phyloP scores from a whole-genome alignment of 768 basidiomycete genomes.

The Rubroboletus satanas region DNA sequence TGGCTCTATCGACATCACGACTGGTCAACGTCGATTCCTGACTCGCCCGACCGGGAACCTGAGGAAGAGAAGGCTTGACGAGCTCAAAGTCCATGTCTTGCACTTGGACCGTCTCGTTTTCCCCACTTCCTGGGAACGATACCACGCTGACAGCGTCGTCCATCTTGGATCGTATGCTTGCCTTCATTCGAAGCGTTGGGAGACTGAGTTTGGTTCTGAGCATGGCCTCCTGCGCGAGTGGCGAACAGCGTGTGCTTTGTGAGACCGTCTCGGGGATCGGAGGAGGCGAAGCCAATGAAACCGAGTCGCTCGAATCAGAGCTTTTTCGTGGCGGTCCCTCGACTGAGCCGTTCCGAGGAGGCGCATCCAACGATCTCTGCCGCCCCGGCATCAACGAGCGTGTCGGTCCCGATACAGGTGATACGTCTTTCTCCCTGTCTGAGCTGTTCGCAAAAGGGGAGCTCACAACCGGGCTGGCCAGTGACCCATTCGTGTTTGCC shows the following conservation, averaged over 20 bases:
- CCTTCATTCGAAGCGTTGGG: constrained; percentile 55
- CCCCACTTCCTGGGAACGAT: constrained; percentile 24
- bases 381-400: constrained; percentile 9
- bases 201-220: constrained; percentile 65
- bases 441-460: constrained; percentile 8
- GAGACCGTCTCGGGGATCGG: constrained; percentile 40
- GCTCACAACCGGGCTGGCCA: constrained; percentile 10
- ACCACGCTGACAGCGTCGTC: constrained; percentile 30
- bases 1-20: constrained; percentile 20
- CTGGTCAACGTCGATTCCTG: constrained; percentile 49
- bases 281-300: constrained; percentile 39
- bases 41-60: constrained; percentile 41
- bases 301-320: constrained; percentile 31
- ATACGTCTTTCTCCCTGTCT: constrained; percentile 22
- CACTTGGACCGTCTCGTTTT: constrained; percentile 64
- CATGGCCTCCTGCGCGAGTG: constrained; percentile 27
- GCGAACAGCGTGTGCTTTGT: constrained; percentile 22
- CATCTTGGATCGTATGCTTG: constrained; percentile 22
- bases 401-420: constrained; percentile 5
- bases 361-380: constrained; percentile 19
- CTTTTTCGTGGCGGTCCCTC: constrained; percentile 21
- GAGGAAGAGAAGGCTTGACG: constrained; percentile 55
- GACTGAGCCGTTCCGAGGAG: constrained; percentile 15
- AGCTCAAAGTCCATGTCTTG: constrained; percentile 82
- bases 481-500: neutral